Evolutionary conservation across 352 stramenopile species (phyloP).

Genomic region (Globisporangium nodosum): DNA sequence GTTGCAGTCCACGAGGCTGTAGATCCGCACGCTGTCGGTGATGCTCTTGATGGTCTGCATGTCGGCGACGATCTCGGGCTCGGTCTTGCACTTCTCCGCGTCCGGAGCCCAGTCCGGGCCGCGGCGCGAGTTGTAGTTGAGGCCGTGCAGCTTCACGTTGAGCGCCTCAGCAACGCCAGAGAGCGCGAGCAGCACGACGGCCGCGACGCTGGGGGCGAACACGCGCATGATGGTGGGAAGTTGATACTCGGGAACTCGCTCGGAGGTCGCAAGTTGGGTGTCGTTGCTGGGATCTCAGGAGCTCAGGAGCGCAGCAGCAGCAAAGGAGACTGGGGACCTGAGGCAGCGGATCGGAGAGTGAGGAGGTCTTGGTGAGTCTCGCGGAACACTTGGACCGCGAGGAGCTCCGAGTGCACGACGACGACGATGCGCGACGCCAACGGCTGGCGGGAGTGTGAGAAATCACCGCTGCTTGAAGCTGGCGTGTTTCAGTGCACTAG

Average conservation of each 20-base stretch:
- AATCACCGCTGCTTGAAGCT: neutral
- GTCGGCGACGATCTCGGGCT: conserved; percentile 39
- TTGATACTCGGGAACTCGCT: neutral
- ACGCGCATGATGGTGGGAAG: conserved; percentile 15
- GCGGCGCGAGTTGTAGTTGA: conserved; percentile 76
- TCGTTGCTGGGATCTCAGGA: neutral
- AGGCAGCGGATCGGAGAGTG: neutral
- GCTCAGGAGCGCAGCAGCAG: neutral
- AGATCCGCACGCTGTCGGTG: conserved; percentile 58
- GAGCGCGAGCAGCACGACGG: conserved; percentile 11
- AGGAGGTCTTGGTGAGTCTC: neutral
- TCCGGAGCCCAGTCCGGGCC: conserved; percentile 38
- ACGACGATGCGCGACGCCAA: too few relatives aligned
- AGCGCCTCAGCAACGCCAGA: conserved; percentile 19
- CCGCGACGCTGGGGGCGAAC: conserved; percentile 5
- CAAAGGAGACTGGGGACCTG: neutral
- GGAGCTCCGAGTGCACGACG: neutral
- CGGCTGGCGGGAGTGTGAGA: too few relatives aligned
- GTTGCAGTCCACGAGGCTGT: conserved; percentile 54
- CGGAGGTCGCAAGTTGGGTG: neutral
- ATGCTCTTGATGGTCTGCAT: conserved; percentile 42
- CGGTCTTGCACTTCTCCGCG: conserved; percentile 39
- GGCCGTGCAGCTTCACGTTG: conserved; percentile 54
- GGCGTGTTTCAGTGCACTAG: too few relatives aligned
- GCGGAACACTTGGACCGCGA: neutral